Evolutionary conservation across 2,329 filamentous ascomycete genomes (phyloP).

Genomic region (Colletotrichum sublineola): DNA sequence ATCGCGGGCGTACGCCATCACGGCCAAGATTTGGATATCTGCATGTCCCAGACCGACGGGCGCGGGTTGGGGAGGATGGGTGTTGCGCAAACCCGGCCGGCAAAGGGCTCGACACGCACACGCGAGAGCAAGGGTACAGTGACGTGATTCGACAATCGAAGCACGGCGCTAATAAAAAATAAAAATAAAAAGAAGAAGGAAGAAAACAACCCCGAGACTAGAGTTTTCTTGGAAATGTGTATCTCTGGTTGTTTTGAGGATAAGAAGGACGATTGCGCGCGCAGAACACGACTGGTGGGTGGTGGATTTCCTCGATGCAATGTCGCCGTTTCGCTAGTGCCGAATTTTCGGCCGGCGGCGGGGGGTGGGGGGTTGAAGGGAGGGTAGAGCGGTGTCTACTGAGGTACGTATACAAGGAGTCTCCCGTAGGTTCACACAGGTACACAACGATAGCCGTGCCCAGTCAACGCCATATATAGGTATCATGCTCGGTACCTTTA

Average conservation of each 20-base stretch:
- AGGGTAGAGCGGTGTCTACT: not conserved
- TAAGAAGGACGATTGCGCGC: constrained; percentile 11
- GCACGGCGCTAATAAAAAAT: not conserved
- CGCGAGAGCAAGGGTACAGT: constrained; percentile 46
- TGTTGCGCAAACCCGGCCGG: not conserved
- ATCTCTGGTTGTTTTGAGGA: not conserved
- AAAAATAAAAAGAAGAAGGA: not conserved
- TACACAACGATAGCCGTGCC: too few species aligned
- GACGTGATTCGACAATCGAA: constrained; percentile 42
- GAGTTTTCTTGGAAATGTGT: constrained; percentile 7
- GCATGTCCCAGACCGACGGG: constrained; percentile 23
- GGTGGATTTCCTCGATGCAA: constrained; percentile 23
- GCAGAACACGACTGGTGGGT: constrained; percentile 13
- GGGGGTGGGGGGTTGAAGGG: not conserved
- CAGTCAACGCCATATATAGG: too few species aligned
- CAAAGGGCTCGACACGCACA: constrained; percentile 7
- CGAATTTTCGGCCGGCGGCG: constrained; percentile 3
- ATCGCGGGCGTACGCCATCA: constrained; percentile 36
- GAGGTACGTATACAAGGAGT: too few species aligned
- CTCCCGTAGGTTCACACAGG: too few species aligned
- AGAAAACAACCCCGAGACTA: not conserved
- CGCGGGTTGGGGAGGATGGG: too few species aligned
- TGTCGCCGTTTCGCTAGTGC: constrained; percentile 16
- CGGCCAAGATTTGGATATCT: constrained; percentile 26
- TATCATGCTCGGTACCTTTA: too few species aligned